These are phyloP conservation scores for Penicillium verrucosum DNA, from an alignment of 2,329 filamentous ascomycete species.

Conservation along the genomic window DNA sequence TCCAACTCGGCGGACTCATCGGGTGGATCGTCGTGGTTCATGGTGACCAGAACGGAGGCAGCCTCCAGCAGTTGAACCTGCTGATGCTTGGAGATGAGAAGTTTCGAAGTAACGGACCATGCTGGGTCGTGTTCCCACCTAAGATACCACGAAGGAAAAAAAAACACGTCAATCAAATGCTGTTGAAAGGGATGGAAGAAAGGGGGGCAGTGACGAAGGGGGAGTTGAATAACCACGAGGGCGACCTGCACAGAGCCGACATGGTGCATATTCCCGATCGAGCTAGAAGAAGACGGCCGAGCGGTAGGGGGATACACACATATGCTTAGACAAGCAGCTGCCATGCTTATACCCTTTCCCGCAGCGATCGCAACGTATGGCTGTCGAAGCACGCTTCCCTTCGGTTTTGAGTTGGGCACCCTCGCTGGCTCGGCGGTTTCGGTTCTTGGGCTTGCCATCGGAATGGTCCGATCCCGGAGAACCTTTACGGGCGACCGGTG, in stretches of 20 bases:
- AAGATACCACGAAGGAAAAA: conserved; percentile 37
- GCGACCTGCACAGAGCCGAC: conserved; percentile 40
- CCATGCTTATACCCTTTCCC: conserved; percentile 99
- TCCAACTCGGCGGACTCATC: conserved; percentile 64
- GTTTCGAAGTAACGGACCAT: conserved; percentile 94
- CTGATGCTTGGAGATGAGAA: conserved; percentile 98
- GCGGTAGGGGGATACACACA: conserved; percentile 74
- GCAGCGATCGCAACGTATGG: conserved; percentile 95
- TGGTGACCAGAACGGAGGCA: conserved; percentile 89
- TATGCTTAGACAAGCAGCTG: conserved; percentile 99
- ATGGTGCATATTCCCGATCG: conserved; percentile 42
- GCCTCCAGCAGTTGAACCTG: conserved; percentile 97
- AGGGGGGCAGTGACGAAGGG: conserved; percentile 25
- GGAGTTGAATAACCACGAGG: conserved; percentile 36
- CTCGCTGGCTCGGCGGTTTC: conserved; percentile 71
- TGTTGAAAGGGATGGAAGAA: conserved; percentile 28
- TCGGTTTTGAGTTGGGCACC: conserved; percentile 82
- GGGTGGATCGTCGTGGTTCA: conserved; percentile 67
- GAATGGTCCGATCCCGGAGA: conserved; percentile 35
- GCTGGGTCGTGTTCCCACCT: conserved; percentile 99
- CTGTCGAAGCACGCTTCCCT: conserved; percentile 72
- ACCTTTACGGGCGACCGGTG: conserved; percentile 39
- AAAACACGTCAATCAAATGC: conserved; percentile 41
- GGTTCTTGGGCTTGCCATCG: conserved; percentile 49
- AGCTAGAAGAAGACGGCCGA: conserved; percentile 36